These are phyloP conservation scores for Colletotrichum chlorophyti DNA, from an alignment of 2,329 filamentous ascomycete species.

Conservation along the genomic window DNA sequence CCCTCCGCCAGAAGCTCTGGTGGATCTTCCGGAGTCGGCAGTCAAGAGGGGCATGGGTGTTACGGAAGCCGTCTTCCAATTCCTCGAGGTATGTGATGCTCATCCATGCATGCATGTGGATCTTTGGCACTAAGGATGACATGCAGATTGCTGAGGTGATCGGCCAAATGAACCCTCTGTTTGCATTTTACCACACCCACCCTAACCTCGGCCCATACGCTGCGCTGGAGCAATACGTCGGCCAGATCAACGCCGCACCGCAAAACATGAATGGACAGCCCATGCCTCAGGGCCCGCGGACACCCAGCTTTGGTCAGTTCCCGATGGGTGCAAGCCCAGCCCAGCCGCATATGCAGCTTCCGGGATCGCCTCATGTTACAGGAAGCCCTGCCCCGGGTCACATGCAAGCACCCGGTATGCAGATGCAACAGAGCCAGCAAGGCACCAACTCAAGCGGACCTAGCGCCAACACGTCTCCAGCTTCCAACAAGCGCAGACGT, in stretches of 20 bases:
- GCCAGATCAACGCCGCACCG: constrained; percentile 48
- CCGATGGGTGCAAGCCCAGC: constrained; percentile 66
- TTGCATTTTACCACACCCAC: constrained; percentile 63
- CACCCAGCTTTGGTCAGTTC: constrained; percentile 64
- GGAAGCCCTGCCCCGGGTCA: constrained; percentile 67
- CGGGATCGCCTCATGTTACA: constrained; percentile 65
- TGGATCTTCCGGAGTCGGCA: constrained; percentile 64
- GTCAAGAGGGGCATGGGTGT: constrained; percentile 65
- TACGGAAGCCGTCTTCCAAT: constrained; percentile 67
- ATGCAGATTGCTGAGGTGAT: constrained; percentile 68
- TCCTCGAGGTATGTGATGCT: constrained; percentile 61
- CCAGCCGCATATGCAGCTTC: constrained; percentile 64
- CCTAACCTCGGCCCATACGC: constrained; percentile 61
- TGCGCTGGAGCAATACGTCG: constrained; percentile 68
- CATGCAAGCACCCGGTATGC: constrained; percentile 72
- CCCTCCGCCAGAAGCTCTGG: constrained; percentile 62
- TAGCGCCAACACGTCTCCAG: constrained; percentile 71
- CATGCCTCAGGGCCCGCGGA: constrained; percentile 57
- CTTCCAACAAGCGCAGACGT: constrained; percentile 64
- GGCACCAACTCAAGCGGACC: constrained; percentile 71
- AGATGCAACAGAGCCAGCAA: constrained; percentile 72
- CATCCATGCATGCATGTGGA: constrained; percentile 2
- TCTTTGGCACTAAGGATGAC: constrained; percentile 33
- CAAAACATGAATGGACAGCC: constrained; percentile 55
- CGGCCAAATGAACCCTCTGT: constrained; percentile 70